Evolutionary conservation across 805 yeast species (phyloP).

Genomic region (Priceomyces melissophilus): DNA sequence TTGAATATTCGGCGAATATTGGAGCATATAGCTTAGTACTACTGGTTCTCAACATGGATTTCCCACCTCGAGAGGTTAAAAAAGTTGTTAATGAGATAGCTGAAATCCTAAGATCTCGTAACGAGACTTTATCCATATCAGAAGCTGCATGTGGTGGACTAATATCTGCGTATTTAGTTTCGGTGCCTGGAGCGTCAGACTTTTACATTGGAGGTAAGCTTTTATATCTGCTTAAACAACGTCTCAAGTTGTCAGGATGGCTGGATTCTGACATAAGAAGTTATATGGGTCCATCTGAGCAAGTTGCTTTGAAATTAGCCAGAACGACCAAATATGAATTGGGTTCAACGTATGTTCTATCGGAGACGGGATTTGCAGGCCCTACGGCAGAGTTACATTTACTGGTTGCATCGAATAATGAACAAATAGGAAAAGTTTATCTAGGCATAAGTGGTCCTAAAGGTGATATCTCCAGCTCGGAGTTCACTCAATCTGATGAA

Average conservation of each 20-base stretch:
- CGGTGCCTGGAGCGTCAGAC: conserved; percentile 81
- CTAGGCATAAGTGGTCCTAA: conserved; percentile 68
- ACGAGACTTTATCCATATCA: conserved; percentile 71
- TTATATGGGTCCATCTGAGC: conserved; percentile 81
- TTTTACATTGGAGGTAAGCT: conserved; percentile 84
- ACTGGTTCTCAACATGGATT: conserved; percentile 22
- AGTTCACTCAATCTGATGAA: conserved; percentile 45
- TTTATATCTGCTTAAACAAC: conserved; percentile 71
- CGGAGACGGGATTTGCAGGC: conserved; percentile 89
- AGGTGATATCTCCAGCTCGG: conserved; percentile 47
- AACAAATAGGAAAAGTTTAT: conserved; percentile 63
- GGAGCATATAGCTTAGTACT: not conserved
- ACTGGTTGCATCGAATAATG: conserved; percentile 16
- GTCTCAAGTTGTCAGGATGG: conserved; percentile 79
- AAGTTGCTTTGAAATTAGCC: conserved; percentile 72
- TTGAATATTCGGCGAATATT: not conserved
- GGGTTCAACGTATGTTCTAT: conserved; percentile 77
- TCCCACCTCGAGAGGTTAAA: conserved; percentile 60
- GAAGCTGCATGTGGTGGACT: conserved; percentile 93
- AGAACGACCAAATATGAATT: conserved; percentile 75
- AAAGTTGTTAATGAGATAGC: conserved; percentile 57
- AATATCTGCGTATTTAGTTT: conserved; percentile 72
- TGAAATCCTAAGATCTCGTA: conserved; percentile 44
- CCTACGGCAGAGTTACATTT: conserved; percentile 50
- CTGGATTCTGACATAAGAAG: conserved; percentile 59